phyloP scores from a whole-genome alignment of 1,284 basidiomycete species.

The Lignosus rhinocerotis region DNA sequence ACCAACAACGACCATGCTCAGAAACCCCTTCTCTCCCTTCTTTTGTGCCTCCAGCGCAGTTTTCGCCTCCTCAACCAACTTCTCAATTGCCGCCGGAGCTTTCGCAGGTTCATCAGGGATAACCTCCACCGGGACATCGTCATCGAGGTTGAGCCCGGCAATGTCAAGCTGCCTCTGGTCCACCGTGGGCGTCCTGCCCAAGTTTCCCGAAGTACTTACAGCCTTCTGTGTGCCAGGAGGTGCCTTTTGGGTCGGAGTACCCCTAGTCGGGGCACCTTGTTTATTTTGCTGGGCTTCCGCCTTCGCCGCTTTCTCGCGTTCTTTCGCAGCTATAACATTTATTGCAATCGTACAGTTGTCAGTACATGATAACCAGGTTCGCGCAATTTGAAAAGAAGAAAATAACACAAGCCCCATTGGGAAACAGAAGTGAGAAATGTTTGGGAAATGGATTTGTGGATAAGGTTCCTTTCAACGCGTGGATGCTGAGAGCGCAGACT shows the following conservation, averaged over 20 bases:
- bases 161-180: conserved; percentile 72
- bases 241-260: conserved; percentile 40
- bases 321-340: conserved; percentile 64
- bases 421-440: conserved; percentile 21
- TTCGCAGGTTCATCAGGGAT: conserved; percentile 63
- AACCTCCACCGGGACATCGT: conserved; percentile 4
- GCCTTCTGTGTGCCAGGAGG: conserved; percentile 39
- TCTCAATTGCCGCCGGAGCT: conserved; percentile 77
- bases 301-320: conserved; percentile 73
- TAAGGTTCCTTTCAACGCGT: conserved; percentile 7
- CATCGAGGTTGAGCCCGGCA: conserved; percentile 65
- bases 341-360: conserved; percentile 40
- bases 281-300: conserved; percentile 40
- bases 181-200: conserved; percentile 38
- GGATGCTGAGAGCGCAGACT: conserved; percentile 19
- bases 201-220: conserved; percentile 35
- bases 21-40: conserved; percentile 60
- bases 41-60: conserved; percentile 54
- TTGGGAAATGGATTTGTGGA: conserved; percentile 17
- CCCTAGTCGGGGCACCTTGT: conserved; percentile 54
- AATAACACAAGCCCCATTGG: conserved; percentile 36
- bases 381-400: conserved; percentile 30
- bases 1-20: conserved; percentile 96
- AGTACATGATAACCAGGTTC: conserved; percentile 29
- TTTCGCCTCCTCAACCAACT: conserved; percentile 81